Evolutionary conservation across 2,329 filamentous ascomycete species (phyloP), one percentile per base, ranked within the genome.

Genomic region (Sclerotinia spermophila): DNA sequence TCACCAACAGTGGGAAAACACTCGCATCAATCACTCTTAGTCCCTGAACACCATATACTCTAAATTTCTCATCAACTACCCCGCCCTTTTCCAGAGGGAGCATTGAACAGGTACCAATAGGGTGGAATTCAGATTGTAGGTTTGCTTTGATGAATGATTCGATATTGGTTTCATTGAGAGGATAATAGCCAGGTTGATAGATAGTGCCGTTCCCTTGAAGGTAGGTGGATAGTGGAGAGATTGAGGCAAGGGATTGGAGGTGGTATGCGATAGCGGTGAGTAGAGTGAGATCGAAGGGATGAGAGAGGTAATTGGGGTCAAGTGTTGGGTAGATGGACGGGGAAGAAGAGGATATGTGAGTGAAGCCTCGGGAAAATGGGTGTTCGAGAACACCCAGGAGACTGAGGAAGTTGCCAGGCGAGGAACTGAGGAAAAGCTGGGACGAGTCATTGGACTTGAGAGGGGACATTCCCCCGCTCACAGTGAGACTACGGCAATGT

Each of bases 291-390:
- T 84, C 83, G 3, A 82, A 74, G 0, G 83, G 81, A 68, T 84
- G 80, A 6, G 79, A 77, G 30, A 84, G 77, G 55, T 82, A 83
- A 21, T 78, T 78, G 0, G 80, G 80, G 72, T 85, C 81, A 71
- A 85, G 82, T 4, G 72, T 58, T 0, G 82, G 82, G n/a, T 79
- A 74, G 1, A 72, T 74, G 0, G 73, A 73, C 0, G 80, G 78
- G 62, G 82, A 77, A 0, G 79, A 62, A 0, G 81, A 82, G 1
- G 72, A 73, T 56, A 84, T 79, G 78, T 89, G 87, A 65, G 86
- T 83, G 51, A 81, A 81, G 3, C 87, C 87, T 0, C 86, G 83
- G 3, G 85, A 86, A 76, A 87, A 85, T 0, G 87, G 70, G 64
- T 72, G 88, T 73, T 85, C 85, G 55, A 72, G 85, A 33, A 71